These are phyloP conservation scores for Solanum hybrid DNA, from an alignment of 305 asterid species.

Conservation along the genomic window DNA sequence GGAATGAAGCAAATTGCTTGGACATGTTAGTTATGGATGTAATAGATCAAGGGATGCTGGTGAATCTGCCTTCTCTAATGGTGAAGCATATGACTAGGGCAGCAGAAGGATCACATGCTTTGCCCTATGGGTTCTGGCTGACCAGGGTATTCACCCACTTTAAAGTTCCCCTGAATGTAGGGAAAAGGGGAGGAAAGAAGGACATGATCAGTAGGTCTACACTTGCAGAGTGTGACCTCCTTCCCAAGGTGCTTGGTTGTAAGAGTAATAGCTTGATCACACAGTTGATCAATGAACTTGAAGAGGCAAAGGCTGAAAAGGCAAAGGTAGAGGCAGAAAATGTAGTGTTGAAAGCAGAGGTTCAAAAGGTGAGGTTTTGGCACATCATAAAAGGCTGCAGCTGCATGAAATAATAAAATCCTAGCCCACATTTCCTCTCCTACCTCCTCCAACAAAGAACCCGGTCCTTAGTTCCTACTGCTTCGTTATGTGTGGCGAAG, in stretches of 20 bases:
- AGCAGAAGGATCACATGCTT: background rate
- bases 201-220: background rate
- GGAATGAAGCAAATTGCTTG: background rate
- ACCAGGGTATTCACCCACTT: background rate
- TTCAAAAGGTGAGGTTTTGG: background rate
- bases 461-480: background rate
- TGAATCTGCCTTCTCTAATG: background rate
- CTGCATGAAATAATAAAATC: background rate
- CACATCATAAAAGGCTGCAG: background rate
- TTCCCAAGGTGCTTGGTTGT: background rate
- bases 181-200: background rate
- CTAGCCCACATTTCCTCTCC: background rate
- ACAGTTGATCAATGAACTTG: background rate
- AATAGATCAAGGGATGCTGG: background rate
- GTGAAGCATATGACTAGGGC: background rate
- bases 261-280: background rate
- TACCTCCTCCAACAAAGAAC: background rate
- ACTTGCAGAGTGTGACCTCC: background rate
- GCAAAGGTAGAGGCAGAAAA: background rate
- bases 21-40: background rate
- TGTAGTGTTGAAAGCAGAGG: background rate
- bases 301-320: background rate
- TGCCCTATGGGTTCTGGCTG: background rate
- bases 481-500: background rate
- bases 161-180: background rate